Evolutionary conservation across 345 rosid genomes (phyloP).

Genomic region (Euclidium syriacum): DNA sequence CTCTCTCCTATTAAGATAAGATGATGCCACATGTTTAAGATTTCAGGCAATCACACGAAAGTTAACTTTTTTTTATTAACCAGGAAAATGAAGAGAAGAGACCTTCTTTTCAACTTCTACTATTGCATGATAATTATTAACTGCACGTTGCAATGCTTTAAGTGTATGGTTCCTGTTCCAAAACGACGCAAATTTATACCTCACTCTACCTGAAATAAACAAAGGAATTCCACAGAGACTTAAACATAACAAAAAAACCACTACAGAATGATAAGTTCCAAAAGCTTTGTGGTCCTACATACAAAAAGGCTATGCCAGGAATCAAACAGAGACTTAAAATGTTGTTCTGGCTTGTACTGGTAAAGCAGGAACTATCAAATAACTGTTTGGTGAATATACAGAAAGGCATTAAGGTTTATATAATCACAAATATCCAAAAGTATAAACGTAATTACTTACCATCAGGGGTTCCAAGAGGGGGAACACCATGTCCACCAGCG

Average conservation of each 20-base stretch:
- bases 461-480: conserved; percentile 97
- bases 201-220: conserved; percentile 85
- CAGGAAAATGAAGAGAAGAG: not conserved
- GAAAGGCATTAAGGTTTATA: not conserved
- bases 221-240: conserved; percentile 21
- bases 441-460: conserved; percentile 49
- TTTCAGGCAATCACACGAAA: conserved; percentile 6
- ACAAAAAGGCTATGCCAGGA: conserved; percentile 1
- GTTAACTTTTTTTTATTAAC: not conserved
- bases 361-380: not conserved
- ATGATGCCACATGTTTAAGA: not conserved
- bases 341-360: not conserved
- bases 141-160: conserved; percentile 73
- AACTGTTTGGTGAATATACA: not conserved
- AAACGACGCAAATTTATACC: conserved; percentile 99
- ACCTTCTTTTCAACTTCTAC: conserved; percentile 97
- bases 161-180: conserved; percentile 97
- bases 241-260: conserved; percentile 28
- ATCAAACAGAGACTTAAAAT: not conserved
- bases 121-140: conserved; percentile 59
- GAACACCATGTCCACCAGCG: conserved; percentile 99
- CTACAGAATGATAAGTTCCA: conserved; percentile 2
- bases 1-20: conserved; percentile 55
- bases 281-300: conserved; percentile 8
- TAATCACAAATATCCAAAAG: conserved; percentile 1